These are phyloP conservation scores for Stenogyne calaminthoides DNA, from an alignment of 305 asterid species.

Conservation along the genomic window DNA sequence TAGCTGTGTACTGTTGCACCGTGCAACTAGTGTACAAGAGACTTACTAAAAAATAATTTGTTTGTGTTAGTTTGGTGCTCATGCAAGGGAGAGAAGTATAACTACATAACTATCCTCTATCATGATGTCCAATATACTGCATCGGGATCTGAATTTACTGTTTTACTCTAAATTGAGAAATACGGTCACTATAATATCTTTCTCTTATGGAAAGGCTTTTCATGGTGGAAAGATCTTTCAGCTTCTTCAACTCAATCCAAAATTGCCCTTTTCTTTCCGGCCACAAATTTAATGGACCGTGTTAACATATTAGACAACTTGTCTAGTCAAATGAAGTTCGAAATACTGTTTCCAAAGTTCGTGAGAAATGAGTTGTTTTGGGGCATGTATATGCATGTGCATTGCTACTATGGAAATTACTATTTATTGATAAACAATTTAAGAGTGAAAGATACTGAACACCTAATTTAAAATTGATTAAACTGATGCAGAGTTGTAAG, in stretches of 20 bases:
- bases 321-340: slow-evolving; percentile 26
- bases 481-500: slow-evolving; percentile 75
- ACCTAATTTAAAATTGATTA: slow-evolving; percentile 22
- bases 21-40: no score
- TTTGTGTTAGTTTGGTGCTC: slow-evolving; percentile 18
- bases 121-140: slow-evolving; percentile 8
- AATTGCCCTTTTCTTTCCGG: background rate
- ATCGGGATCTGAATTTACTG: slow-evolving; percentile 12
- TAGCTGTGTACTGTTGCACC: no score
- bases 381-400: slow-evolving; percentile 16
- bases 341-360: slow-evolving; percentile 18
- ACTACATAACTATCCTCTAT: background rate
- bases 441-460: slow-evolving; percentile 24
- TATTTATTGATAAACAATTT: slow-evolving; percentile 13
- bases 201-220: slow-evolving; percentile 9
- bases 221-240: slow-evolving; percentile 21
- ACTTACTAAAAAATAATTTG: background rate
- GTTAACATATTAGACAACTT: background rate
- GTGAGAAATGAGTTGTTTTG: slow-evolving; percentile 18
- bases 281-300: slow-evolving; percentile 13
- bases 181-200: background rate
- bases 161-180: background rate
- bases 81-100: background rate
- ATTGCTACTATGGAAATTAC: slow-evolving; percentile 5
- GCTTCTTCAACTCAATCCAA: slow-evolving; percentile 2